phyloP scores from a whole-genome alignment of 345 rosid species.

The Eucalyptus cladocalyx region DNA sequence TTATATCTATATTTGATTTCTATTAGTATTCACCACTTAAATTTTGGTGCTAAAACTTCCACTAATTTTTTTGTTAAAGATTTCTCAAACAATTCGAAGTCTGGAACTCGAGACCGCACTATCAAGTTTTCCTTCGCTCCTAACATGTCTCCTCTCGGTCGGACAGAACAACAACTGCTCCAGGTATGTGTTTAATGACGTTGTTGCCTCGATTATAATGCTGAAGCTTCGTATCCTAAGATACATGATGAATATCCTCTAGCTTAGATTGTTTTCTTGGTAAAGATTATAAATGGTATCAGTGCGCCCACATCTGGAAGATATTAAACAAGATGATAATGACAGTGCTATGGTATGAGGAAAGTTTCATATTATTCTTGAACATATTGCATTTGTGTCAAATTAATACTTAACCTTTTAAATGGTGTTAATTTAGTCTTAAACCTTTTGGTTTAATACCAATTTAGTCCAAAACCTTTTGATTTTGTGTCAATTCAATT shows the following conservation, averaged over 20 bases:
- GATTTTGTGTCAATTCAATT: no score
- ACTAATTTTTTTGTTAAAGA: background rate
- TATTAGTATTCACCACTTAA: background rate
- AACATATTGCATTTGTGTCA: no score
- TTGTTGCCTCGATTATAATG: background rate
- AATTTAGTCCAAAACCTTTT: no score
- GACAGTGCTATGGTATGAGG: background rate
- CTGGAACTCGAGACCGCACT: background rate
- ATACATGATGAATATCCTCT: background rate
- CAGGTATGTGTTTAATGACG: background rate
- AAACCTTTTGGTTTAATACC: no score
- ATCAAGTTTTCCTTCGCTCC: background rate
- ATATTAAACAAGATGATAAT: background rate
- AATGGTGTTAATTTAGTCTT: no score
- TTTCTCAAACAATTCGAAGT: background rate
- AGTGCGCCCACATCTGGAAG: background rate
- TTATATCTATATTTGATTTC: background rate
- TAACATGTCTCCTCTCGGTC: background rate
- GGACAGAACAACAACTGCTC: background rate
- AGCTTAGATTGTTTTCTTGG: background rate
- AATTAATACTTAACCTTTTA: no score
- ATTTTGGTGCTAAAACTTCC: background rate
- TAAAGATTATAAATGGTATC: background rate
- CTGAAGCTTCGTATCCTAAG: background rate
- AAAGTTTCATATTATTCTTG: background rate